Conservation (phyloP, 345 rosid species). For the Eucalyptus curtisii region DNA sequence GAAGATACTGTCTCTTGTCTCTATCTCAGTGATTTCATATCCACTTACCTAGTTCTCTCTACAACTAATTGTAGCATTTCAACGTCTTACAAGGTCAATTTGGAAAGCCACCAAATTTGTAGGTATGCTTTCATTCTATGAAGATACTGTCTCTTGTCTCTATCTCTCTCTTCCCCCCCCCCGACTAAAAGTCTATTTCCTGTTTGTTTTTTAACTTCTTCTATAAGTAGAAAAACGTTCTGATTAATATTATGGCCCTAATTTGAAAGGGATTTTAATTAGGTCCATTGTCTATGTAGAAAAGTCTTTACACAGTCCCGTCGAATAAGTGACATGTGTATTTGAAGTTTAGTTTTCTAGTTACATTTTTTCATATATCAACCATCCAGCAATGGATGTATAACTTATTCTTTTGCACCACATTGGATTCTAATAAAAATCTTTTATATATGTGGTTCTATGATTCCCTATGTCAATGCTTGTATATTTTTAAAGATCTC, state of each 20-base stretch:
- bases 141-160: rapidly evolving
- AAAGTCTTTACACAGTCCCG: neutral
- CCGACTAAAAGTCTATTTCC: neutral
- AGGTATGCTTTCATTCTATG: neutral
- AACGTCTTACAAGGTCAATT: neutral
- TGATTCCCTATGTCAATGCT: too few species aligned
- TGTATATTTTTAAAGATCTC: too few species aligned
- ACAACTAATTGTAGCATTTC: neutral
- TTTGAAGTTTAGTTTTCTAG: too few species aligned
- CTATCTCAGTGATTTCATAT: neutral
- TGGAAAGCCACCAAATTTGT: neutral
- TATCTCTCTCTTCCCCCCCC: neutral
- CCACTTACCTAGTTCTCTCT: neutral
- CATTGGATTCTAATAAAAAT: too few species aligned
- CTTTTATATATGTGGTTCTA: too few species aligned
- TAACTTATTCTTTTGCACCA: too few species aligned
- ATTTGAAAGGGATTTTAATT: too few species aligned
- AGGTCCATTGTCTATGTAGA: neutral
- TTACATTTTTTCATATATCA: too few species aligned
- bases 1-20: neutral
- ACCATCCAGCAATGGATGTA: too few species aligned
- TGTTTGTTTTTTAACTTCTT: neutral
- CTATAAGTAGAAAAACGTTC: neutral
- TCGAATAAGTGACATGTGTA: neutral
- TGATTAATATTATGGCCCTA: neutral